Evolutionary conservation across 257 asterid genomes (phyloP).

Genomic region (Nicotiana sylvestris): DNA sequence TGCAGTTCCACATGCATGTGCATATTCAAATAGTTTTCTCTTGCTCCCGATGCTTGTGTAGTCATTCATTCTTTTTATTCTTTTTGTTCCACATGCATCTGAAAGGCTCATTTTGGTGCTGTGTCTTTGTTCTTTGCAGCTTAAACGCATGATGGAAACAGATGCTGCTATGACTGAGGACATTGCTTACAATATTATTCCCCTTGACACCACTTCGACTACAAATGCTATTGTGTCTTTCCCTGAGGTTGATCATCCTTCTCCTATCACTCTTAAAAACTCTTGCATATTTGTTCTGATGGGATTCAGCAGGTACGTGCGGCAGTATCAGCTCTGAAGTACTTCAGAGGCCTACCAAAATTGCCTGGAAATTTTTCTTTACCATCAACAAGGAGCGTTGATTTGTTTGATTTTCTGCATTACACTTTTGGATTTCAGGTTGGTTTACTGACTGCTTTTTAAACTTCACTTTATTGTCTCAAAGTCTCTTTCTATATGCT

Average conservation of each 20-base stretch:
- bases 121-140: conserved; percentile 38
- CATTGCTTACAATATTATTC: conserved; percentile 83
- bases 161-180: conserved; percentile 99
- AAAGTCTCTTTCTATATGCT: background rate
- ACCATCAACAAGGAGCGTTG: conserved; percentile 67
- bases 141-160: conserved; percentile 85
- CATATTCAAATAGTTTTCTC: background rate
- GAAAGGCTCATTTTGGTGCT: conserved; percentile 17
- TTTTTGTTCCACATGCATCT: background rate
- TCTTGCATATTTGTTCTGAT: conserved; percentile 7
- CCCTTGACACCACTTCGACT: conserved; percentile 73
- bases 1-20: conserved; percentile 4
- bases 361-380: conserved; percentile 58
- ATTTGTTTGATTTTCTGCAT: conserved; percentile 78
- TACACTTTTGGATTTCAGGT: conserved; percentile 94
- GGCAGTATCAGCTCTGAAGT: conserved; percentile 73
- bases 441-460: conserved; percentile 21
- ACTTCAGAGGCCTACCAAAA: conserved; percentile 76
- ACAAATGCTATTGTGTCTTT: conserved; percentile 70
- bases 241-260: conserved; percentile 55
- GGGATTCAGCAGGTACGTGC: conserved; percentile 59
- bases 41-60: background rate
- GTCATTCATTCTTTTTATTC: background rate
- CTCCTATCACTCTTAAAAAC: background rate
- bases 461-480: background rate